Conservation (phyloP, 1,284 basidiomycete species). For the Phellinidium pouzarii region DNA sequence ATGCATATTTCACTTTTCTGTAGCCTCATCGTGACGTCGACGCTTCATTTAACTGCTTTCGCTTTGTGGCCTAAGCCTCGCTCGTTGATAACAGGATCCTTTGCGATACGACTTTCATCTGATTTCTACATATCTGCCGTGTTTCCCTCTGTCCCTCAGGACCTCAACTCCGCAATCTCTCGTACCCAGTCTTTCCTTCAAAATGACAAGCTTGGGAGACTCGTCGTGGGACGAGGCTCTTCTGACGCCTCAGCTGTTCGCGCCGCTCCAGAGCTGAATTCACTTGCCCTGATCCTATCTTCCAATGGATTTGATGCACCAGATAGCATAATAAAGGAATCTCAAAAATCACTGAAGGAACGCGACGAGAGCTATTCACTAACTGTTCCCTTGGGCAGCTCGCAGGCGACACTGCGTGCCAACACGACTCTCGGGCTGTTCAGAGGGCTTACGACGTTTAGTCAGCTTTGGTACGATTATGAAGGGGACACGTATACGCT, state of each 20-base stretch:
- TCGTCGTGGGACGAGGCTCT: slow-evolving; percentile 46
- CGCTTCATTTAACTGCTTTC: not conserved
- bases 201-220: slow-evolving; percentile 44
- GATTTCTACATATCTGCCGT: slow-evolving; percentile 41
- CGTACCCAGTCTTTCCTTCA: slow-evolving; percentile 36
- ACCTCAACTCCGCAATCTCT: slow-evolving; percentile 36
- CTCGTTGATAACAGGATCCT: not conserved
- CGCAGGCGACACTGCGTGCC: slow-evolving; percentile 53
- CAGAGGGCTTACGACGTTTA: slow-evolving; percentile 79
- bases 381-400: slow-evolving; percentile 53
- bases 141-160: slow-evolving; percentile 33
- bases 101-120: not conserved
- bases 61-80: slow-evolving; percentile 3
- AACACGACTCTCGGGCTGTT: slow-evolving; percentile 72
- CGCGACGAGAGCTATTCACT: slow-evolving; percentile 67
- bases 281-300: slow-evolving; percentile 2
- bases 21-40: not conserved
- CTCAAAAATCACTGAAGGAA: slow-evolving; percentile 43
- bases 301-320: not conserved
- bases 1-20: not conserved
- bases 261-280: not conserved
- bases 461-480: slow-evolving; percentile 67
- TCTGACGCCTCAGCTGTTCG: not conserved
- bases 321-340: slow-evolving; percentile 44
- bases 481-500: slow-evolving; percentile 46